Conservation (phyloP, 2,329 filamentous ascomycete species). For the Thielaviopsis ethacetica region DNA sequence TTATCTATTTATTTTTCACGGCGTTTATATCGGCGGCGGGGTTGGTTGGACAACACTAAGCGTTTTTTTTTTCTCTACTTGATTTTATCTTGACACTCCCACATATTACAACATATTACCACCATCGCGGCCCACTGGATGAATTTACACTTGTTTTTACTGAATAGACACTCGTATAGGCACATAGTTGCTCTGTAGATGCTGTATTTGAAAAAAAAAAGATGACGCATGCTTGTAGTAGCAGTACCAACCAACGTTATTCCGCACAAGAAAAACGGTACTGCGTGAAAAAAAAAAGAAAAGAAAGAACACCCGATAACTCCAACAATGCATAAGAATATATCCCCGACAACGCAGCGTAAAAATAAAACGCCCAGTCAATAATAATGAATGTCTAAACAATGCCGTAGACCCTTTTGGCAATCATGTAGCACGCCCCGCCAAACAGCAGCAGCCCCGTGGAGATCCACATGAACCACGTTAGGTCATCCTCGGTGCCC, state of each 20-base stretch:
- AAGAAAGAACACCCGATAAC: background rate
- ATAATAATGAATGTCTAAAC: constrained; percentile 28
- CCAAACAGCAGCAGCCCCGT: constrained; percentile 66
- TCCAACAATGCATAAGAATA: background rate
- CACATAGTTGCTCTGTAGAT: too few species aligned
- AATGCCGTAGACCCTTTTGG: constrained; percentile 71
- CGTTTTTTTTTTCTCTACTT: too few species aligned
- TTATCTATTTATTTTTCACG: too few species aligned
- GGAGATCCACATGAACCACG: constrained; percentile 63
- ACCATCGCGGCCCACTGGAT: too few species aligned
- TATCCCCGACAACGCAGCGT: background rate
- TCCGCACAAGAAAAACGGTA: background rate
- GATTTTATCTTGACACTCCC: background rate
- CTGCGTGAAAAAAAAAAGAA: background rate
- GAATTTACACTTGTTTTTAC: too few species aligned
- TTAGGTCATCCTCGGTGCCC: constrained; percentile 55
- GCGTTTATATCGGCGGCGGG: too few species aligned
- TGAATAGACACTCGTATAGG: too few species aligned
- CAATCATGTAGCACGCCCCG: constrained; percentile 60
- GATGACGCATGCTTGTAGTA: background rate
- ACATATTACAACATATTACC: background rate
- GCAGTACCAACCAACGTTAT: too few species aligned
- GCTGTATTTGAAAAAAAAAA: background rate
- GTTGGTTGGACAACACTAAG: too few species aligned
- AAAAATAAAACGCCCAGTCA: background rate